Conservation (phyloP, 108 stramenopile species). For the Nitzschia sp. region DNA sequence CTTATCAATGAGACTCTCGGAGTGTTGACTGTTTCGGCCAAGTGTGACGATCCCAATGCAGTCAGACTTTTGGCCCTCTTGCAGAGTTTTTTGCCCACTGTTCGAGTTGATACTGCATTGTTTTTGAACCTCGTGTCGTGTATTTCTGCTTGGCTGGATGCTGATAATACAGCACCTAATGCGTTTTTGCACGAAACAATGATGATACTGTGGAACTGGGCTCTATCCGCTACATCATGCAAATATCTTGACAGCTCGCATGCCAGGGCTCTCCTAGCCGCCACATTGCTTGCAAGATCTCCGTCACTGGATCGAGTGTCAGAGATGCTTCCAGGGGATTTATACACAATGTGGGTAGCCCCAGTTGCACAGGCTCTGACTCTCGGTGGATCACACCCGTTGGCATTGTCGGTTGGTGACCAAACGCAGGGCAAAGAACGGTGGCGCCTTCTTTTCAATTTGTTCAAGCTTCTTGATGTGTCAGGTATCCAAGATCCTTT, state of each 20-base stretch:
- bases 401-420: slow-evolving; percentile 10
- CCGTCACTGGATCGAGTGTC: not conserved
- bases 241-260: slow-evolving; percentile 11
- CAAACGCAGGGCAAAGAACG: not conserved
- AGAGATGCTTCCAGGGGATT: slow-evolving; percentile 10
- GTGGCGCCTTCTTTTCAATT: slow-evolving; percentile 15
- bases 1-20: slow-evolving; percentile 16
- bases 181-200: not conserved
- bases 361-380: slow-evolving; percentile 18
- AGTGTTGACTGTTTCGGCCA: slow-evolving; percentile 9
- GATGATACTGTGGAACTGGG: slow-evolving; percentile 20
- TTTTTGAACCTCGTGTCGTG: slow-evolving; percentile 28
- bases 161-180: no score
- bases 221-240: slow-evolving; percentile 2
- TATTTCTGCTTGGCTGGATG: slow-evolving; percentile 18
- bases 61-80: slow-evolving; percentile 10
- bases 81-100: slow-evolving; percentile 12
- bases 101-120: slow-evolving; percentile 14
- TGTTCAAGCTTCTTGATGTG: slow-evolving; percentile 1
- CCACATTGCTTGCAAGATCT: slow-evolving; percentile 10
- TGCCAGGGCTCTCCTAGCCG: slow-evolving; percentile 17
- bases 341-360: slow-evolving; percentile 19
- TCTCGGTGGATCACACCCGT: slow-evolving; percentile 6
- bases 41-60: not conserved
- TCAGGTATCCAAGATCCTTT: slow-evolving; percentile 2